These are phyloP conservation scores for Chimonanthus salicifolius DNA, from an alignment of 164 flowering plant species.

Conservation along the genomic window DNA sequence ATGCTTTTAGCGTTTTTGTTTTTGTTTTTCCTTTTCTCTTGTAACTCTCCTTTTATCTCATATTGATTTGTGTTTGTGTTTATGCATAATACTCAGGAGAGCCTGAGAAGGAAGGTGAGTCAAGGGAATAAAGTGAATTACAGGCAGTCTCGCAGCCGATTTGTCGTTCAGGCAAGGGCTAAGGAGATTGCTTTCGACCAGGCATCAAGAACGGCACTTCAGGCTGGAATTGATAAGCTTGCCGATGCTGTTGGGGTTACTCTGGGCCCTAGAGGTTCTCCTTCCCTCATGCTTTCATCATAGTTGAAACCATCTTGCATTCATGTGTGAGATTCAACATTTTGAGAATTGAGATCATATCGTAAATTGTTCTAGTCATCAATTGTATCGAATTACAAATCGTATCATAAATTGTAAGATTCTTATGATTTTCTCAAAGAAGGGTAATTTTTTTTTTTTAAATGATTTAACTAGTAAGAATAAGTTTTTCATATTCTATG, in stretches of 20 bases:
- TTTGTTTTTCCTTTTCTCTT: background rate
- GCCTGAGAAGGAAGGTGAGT: conserved; percentile 42
- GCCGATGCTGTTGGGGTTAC: conserved; percentile 96
- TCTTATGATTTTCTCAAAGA: too few relatives aligned
- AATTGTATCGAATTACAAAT: too few relatives aligned
- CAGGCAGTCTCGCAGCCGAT: conserved; percentile 36
- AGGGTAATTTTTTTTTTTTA: too few relatives aligned
- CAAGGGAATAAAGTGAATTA: conserved; percentile 38
- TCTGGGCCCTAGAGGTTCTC: conserved; percentile 92
- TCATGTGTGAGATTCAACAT: too few relatives aligned
- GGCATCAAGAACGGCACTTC: conserved; percentile 68
- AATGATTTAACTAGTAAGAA: too few relatives aligned
- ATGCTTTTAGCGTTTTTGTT: too few relatives aligned
- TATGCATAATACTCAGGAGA: conserved; percentile 29
- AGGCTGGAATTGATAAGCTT: conserved; percentile 92
- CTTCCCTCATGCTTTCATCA: background rate
- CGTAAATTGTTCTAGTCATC: too few relatives aligned
- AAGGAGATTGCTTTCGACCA: conserved; percentile 94
- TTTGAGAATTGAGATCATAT: too few relatives aligned
- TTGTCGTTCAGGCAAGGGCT: conserved; percentile 60
- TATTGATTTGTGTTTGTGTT: background rate
- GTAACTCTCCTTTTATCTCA: background rate
- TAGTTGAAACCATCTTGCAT: background rate
- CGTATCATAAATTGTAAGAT: too few relatives aligned
- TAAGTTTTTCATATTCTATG: too few relatives aligned